Evolutionary conservation across 208 protist species (phyloP).

Genomic region (Crithidia bombi): DNA sequence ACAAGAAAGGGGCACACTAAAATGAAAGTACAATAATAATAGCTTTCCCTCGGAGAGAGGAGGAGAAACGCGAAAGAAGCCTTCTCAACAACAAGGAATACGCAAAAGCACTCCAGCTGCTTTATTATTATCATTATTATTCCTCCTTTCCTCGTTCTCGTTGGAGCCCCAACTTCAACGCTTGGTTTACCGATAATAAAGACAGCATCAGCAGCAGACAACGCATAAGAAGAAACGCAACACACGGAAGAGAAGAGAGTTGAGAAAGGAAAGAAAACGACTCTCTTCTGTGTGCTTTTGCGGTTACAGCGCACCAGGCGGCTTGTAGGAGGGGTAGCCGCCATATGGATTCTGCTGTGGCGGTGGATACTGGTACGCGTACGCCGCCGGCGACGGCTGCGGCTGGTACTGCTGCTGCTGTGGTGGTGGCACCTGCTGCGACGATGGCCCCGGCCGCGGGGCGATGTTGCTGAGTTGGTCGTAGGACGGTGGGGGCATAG

Average conservation of each 20-base stretch:
- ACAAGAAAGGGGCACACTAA: no score
- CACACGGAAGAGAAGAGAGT: conserved; percentile 3
- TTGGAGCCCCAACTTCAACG: no score
- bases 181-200: no score
- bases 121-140: no score
- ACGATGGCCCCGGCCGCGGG: neutral
- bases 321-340: conserved; percentile 32
- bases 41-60: no score
- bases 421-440: conserved; percentile 14
- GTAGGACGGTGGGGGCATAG: conserved; percentile 24
- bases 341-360: conserved; percentile 16
- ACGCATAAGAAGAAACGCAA: neutral
- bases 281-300: neutral
- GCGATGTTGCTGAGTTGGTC: conserved; percentile 27
- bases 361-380: conserved; percentile 30
- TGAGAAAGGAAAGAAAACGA: conserved; percentile 19
- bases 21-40: no score
- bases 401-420: conserved; percentile 2
- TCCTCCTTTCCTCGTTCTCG: no score
- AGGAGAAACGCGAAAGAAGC: no score
- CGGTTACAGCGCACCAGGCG: conserved; percentile 24
- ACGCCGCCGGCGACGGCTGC: neutral
- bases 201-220: neutral
- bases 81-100: no score
- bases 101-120: no score